phyloP scores from a whole-genome alignment of 257 asterid species.

The Solanum piurae region DNA sequence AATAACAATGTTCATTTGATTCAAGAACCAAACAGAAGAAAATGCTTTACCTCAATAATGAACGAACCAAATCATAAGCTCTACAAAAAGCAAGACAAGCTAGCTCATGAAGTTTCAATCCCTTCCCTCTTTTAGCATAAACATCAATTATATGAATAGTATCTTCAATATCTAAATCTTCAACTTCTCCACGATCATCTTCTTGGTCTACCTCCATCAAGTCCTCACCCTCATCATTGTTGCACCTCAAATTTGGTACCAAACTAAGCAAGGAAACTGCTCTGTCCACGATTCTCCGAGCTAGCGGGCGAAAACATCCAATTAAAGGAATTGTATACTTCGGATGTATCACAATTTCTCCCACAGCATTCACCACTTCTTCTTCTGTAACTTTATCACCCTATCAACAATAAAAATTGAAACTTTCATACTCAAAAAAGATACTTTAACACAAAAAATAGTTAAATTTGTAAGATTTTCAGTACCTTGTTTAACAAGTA shows the following conservation, averaged over 20 bases:
- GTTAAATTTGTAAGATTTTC: neutral
- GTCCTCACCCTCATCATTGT: constrained; percentile 25
- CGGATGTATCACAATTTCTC: constrained; percentile 69
- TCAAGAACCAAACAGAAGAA: neutral
- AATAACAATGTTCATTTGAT: neutral
- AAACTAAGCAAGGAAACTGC: constrained; percentile 45
- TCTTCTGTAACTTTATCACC: constrained; percentile 50
- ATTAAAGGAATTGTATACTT: constrained; percentile 67
- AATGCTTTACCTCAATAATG: constrained; percentile 42
- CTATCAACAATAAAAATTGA: constrained; percentile 16
- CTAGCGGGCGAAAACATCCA: constrained; percentile 76
- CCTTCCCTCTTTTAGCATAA: constrained; percentile 44
- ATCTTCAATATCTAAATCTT: constrained; percentile 21
- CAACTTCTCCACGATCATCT: constrained; percentile 44
- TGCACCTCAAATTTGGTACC: constrained; percentile 44
- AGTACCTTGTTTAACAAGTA: constrained; percentile 52
- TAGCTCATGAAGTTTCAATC: constrained; percentile 73
- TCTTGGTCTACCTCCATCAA: constrained; percentile 31
- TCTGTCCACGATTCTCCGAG: constrained; percentile 45
- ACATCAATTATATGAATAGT: constrained; percentile 31
- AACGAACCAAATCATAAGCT: constrained; percentile 68
- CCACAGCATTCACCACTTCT: constrained; percentile 60
- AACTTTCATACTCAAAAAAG: neutral
- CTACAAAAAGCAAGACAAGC: constrained; percentile 77
- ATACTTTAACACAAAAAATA: neutral